Conservation (phyloP, 2,329 filamentous ascomycete genomes). For the Tolypocladium capitatum region DNA sequence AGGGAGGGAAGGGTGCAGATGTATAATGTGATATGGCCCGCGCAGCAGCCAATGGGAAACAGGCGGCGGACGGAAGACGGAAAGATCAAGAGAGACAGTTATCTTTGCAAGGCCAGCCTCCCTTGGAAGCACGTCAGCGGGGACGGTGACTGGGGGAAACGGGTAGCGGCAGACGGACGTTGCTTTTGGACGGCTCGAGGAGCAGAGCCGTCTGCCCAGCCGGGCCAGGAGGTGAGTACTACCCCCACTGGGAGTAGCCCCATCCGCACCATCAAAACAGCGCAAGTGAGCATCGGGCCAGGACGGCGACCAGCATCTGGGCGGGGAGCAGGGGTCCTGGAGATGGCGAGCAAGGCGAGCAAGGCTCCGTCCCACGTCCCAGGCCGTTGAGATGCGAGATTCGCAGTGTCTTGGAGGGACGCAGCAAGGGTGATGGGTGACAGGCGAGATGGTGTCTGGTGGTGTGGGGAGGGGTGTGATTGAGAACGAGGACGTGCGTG, state of each 20-base stretch:
- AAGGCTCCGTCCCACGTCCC: constrained; percentile 3
- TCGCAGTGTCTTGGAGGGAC: constrained; percentile 5
- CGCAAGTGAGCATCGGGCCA: neutral
- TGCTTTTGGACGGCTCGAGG: constrained; percentile 1
- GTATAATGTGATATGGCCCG: constrained; percentile 1
- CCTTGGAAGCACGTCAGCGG: constrained; percentile 5
- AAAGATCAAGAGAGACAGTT: constrained; percentile 2
- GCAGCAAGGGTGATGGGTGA: constrained; percentile 7
- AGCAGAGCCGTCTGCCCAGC: neutral
- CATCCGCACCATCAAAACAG: neutral
- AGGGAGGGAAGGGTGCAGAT: constrained; percentile 3
- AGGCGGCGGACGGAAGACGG: neutral
- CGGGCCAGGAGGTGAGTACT: neutral
- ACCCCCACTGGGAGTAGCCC: neutral
- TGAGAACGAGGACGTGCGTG: neutral
- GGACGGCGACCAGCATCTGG: constrained; percentile 6
- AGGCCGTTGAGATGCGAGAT: constrained; percentile 9
- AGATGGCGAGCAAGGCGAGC: neutral
- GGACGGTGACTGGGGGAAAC: neutral
- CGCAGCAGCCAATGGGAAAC: neutral
- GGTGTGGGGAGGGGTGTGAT: neutral
- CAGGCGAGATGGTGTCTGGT: constrained; percentile 1
- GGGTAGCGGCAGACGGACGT: constrained; percentile 2
- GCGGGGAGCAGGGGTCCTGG: constrained; percentile 4
- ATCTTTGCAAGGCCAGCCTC: constrained; percentile 4